phyloP scores from a whole-genome alignment of 345 rosid species.

The Excoecaria agallocha region DNA sequence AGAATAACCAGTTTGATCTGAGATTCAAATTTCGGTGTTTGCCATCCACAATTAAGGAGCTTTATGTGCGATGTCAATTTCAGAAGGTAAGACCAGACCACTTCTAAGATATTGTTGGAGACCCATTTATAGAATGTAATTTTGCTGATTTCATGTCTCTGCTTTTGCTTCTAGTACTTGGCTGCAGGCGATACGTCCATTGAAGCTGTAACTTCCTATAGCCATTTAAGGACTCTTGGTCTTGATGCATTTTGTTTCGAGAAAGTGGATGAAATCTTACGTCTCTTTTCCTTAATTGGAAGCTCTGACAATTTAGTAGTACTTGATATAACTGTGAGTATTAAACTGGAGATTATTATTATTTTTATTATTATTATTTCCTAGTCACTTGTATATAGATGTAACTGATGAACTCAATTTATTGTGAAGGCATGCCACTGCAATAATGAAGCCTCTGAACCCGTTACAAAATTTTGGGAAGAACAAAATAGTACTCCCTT shows the following conservation, averaged over 20 bases:
- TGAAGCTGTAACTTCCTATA: slow-evolving; percentile 4
- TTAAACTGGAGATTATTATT: no score
- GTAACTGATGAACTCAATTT: neutral
- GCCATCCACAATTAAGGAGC: slow-evolving; percentile 18
- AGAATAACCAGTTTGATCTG: slow-evolving; percentile 7
- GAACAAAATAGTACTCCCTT: neutral
- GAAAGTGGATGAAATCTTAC: slow-evolving; percentile 1
- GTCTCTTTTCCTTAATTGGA: neutral
- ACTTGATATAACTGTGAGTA: slow-evolving; percentile 5
- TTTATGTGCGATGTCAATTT: slow-evolving; percentile 12
- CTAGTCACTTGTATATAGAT: neutral
- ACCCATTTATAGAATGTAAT: neutral
- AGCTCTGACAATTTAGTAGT: neutral
- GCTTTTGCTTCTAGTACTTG: slow-evolving; percentile 16
- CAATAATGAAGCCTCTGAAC: neutral
- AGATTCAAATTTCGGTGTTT: slow-evolving; percentile 9
- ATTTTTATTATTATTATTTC: neutral
- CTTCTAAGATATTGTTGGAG: neutral
- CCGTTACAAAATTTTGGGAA: slow-evolving; percentile 8
- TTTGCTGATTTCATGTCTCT: neutral
- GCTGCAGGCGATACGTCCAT: slow-evolving; percentile 3
- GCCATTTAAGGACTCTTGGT: slow-evolving; percentile 1
- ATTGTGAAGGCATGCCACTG: neutral
- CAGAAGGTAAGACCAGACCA: slow-evolving; percentile 1
- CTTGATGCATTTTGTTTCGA: slow-evolving; percentile 9